A percentile compares a stretch with the other conserved stretches of the same genome.
These are phyloP conservation scores for Alternaria panax DNA, from an alignment of 2,329 filamentous ascomycete genomes.

Conservation along the genomic window DNA sequence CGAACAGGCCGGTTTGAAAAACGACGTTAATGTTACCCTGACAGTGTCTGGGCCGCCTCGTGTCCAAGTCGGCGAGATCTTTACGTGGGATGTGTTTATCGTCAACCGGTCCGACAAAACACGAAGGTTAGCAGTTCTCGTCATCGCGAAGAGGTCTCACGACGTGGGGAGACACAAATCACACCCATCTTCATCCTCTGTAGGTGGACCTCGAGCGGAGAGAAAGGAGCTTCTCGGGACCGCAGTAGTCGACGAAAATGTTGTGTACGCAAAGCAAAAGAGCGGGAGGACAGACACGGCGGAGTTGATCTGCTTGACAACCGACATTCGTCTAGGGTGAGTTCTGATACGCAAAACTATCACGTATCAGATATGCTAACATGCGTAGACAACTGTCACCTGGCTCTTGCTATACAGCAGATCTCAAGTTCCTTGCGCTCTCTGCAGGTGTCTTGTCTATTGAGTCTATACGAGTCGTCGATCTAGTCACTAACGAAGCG, in stretches of 20 bases:
- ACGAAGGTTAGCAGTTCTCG: conserved; percentile 74
- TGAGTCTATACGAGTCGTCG: conserved; percentile 75
- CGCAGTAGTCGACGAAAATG: conserved; percentile 74
- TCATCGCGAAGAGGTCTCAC: conserved; percentile 70
- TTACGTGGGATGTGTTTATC: conserved; percentile 76
- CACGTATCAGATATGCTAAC: conserved; percentile 17
- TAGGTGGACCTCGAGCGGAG: conserved; percentile 36
- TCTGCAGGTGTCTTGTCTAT: conserved; percentile 71
- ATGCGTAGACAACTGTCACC: conserved; percentile 68
- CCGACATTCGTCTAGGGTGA: conserved; percentile 75
- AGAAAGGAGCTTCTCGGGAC: conserved; percentile 61
- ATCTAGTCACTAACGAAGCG: conserved; percentile 76
- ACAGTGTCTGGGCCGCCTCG: conserved; percentile 71
- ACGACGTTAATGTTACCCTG: conserved; percentile 74
- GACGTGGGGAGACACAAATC: conserved; percentile 54
- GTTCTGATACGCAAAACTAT: conserved; percentile 27
- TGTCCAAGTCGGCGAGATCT: conserved; percentile 70
- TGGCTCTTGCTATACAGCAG: conserved; percentile 75
- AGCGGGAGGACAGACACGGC: conserved; percentile 68
- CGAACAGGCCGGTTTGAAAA: conserved; percentile 37
- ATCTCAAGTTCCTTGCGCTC: conserved; percentile 75
- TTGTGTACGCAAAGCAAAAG: conserved; percentile 75
- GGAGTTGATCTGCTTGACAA: conserved; percentile 76
- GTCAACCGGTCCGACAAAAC: conserved; percentile 71
- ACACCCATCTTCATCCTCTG: conserved; percentile 53